Conservation (phyloP, 352 stramenopile genomes). For the Globisporangium canariense region DNA sequence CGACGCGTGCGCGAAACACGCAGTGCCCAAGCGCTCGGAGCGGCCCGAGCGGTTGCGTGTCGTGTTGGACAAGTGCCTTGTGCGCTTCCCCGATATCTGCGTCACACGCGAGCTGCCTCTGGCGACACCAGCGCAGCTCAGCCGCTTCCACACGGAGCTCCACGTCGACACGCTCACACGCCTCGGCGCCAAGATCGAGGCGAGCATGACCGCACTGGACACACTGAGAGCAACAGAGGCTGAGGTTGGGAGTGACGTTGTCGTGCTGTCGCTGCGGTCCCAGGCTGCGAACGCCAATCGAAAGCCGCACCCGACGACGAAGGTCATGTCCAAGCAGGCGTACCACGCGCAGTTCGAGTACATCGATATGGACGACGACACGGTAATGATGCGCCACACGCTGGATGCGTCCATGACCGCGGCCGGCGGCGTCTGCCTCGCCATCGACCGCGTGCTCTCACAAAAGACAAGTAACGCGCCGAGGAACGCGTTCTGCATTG, state of each 20-base stretch:
- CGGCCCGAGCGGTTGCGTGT: slow-evolving; percentile 49
- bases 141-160: slow-evolving; percentile 49
- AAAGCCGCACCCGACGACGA: slow-evolving; percentile 19
- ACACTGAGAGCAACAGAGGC: neutral
- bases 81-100: slow-evolving; percentile 32
- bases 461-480: neutral
- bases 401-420: slow-evolving; percentile 28
- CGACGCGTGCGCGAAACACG: slow-evolving; percentile 43
- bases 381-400: slow-evolving; percentile 26
- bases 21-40: slow-evolving; percentile 37
- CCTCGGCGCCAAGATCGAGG: slow-evolving; percentile 54
- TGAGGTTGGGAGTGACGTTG: neutral
- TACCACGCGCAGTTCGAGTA: slow-evolving; percentile 64
- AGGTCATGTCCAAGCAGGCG: slow-evolving; percentile 31
- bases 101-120: slow-evolving; percentile 23
- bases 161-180: slow-evolving; percentile 54
- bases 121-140: slow-evolving; percentile 47
- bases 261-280: slow-evolving; percentile 1
- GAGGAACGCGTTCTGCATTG: slow-evolving; percentile 49
- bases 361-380: slow-evolving; percentile 54
- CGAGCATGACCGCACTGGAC: slow-evolving; percentile 56
- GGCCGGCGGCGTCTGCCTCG: slow-evolving; percentile 30
- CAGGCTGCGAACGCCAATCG: neutral
- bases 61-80: slow-evolving; percentile 31
- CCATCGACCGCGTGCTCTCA: slow-evolving; percentile 32